Conservation (phyloP, 2,329 filamentous ascomycete genomes). For the Phyllosticta citrichinensis region DNA sequence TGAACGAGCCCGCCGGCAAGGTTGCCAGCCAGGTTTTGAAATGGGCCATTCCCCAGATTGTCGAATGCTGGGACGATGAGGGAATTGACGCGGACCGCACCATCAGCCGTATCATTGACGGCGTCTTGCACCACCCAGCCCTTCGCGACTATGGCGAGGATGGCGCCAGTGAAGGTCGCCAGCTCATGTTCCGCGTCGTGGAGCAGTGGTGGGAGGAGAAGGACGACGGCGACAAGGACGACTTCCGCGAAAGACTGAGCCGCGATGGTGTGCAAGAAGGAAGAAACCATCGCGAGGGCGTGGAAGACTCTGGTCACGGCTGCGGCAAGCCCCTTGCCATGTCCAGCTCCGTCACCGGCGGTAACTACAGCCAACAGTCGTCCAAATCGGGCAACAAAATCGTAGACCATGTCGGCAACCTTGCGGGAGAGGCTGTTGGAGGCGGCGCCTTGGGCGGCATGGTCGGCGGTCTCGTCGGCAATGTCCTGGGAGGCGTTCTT, state of each 20-base stretch:
- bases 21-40: constrained; percentile 67
- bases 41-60: constrained; percentile 84
- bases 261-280: constrained; percentile 67
- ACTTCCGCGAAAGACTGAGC: constrained; percentile 64
- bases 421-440: constrained; percentile 50
- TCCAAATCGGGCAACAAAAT: constrained; percentile 16
- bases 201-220: constrained; percentile 73
- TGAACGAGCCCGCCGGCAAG: constrained; percentile 82
- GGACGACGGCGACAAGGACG: constrained; percentile 50
- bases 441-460: constrained; percentile 60
- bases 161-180: constrained; percentile 60
- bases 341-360: constrained; percentile 35
- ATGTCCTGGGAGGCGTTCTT: constrained; percentile 51
- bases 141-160: constrained; percentile 61
- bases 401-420: constrained; percentile 35
- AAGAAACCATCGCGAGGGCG: constrained; percentile 77
- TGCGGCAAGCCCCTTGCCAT: constrained; percentile 73
- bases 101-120: constrained; percentile 66
- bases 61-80: constrained; percentile 78
- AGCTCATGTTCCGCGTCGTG: constrained; percentile 69
- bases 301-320: constrained; percentile 75
- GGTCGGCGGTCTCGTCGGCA: constrained; percentile 56
- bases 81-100: constrained; percentile 57
- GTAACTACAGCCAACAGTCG: constrained; percentile 29
- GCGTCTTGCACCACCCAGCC: constrained; percentile 82